phyloP scores from a whole-genome alignment of 805 yeast genomes.

The Candida methanosorbosa region DNA sequence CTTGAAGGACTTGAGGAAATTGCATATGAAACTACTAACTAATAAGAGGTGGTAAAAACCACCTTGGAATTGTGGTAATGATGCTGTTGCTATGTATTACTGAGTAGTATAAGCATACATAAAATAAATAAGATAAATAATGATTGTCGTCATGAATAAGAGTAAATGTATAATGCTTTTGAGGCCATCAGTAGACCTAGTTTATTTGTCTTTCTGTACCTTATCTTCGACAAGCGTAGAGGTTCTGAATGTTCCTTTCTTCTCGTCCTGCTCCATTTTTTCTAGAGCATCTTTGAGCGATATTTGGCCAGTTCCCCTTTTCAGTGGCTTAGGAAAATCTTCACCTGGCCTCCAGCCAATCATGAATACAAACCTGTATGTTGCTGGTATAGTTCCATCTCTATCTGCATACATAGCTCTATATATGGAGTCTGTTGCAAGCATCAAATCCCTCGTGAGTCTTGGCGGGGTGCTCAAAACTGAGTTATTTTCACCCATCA shows the following conservation, averaged over 20 bases:
- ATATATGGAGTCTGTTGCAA: slow-evolving; percentile 75
- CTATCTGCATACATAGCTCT: slow-evolving; percentile 58
- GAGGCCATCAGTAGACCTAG: no score
- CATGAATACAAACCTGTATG: slow-evolving; percentile 72
- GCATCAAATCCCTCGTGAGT: slow-evolving; percentile 52
- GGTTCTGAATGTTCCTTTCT: no score
- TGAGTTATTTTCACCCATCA: slow-evolving; percentile 83
- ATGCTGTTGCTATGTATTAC: background rate
- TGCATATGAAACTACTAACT: slow-evolving; percentile 3
- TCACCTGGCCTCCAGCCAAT: slow-evolving; percentile 82
- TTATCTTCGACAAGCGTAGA: no score
- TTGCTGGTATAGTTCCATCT: slow-evolving; percentile 59
- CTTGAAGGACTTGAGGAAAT: slow-evolving; percentile 14
- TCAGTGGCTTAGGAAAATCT: slow-evolving; percentile 61
- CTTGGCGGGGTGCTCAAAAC: slow-evolving; percentile 23
- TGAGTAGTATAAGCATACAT: background rate
- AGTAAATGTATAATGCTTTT: no score
- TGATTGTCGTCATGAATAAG: no score
- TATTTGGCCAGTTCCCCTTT: slow-evolving; percentile 64
- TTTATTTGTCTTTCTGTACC: no score
- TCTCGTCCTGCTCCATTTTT: background rate
- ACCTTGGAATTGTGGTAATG: background rate
- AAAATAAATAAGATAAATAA: no score
- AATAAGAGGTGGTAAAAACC: no score
- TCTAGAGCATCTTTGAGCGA: slow-evolving; percentile 49